Evolutionary conservation across 345 rosid species (phyloP).

Genomic region (Euphorbia tirucalli): DNA sequence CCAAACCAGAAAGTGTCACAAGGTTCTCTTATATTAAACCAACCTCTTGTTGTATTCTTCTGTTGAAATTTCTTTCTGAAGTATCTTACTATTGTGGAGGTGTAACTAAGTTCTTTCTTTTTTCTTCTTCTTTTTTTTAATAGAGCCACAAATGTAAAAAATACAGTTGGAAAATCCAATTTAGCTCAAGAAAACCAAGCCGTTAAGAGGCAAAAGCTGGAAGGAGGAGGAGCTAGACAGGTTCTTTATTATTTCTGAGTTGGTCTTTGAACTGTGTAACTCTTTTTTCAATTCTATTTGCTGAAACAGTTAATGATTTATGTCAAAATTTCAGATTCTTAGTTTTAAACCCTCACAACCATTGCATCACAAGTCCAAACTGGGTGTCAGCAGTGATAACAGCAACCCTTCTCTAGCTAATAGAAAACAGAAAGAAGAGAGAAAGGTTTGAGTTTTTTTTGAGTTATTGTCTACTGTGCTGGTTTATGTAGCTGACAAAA

Average conservation of each 20-base stretch:
- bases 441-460: conserved; percentile 58
- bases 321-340: conserved; percentile 57
- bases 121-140: too few species aligned
- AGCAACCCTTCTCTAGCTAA: conserved; percentile 44
- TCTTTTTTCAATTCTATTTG: background rate
- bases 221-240: conserved; percentile 87
- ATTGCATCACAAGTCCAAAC: conserved; percentile 71
- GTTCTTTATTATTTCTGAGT: conserved; percentile 27
- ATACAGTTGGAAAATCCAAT: conserved; percentile 40
- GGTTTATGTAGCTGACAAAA: conserved; percentile 8
- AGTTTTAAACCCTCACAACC: conserved; percentile 65
- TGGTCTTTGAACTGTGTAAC: background rate
- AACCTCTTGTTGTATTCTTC: background rate
- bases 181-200: conserved; percentile 91
- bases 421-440: conserved; percentile 51
- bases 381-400: conserved; percentile 50
- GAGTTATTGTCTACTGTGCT: background rate
- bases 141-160: conserved; percentile 43
- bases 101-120: background rate
- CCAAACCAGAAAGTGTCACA: conserved; percentile 35
- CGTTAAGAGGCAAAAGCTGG: conserved; percentile 92
- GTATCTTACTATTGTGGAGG: background rate
- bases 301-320: background rate
- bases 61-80: background rate
- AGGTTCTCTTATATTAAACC: conserved; percentile 29